Evolutionary conservation across 2,329 filamentous ascomycete species (phyloP), one percentile per base, ranked within the genome.

Genomic region (Epichloe bromicola): DNA sequence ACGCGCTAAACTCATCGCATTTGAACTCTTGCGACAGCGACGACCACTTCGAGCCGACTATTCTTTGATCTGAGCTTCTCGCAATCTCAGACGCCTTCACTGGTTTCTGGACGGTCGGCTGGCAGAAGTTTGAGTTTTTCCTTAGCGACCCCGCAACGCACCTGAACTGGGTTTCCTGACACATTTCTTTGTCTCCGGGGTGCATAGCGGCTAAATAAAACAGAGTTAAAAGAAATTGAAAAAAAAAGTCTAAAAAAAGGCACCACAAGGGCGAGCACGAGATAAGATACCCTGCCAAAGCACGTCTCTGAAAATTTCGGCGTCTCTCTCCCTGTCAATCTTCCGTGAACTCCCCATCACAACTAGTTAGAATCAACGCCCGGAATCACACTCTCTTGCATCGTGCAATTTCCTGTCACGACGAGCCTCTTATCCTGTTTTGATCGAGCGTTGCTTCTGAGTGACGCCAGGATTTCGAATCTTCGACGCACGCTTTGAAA

Each of bases 51-150:
- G 55, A 60, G 62, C 65, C 65, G 64, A 67, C 63, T 63, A 55
- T 63, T 67, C 63, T 56, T 55, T 65, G 65, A 59, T 67, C 63
- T 67, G 65, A 58, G 58, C 17, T 59, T 60, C 55, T 54, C 51
- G 57, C 59, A 57, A 57, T 58, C 63, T 66, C 72, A 73, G 79
- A 82, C 74, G 71, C 79, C 79, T 82, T 82, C 60, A 79, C 72
- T 82, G 78, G 79, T 80, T 72, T 62, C 64, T 48, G 66, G 70
- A 66, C 65, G 60, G 66, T 65, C 63, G 64, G 63, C 60, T 53
- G 61, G 62, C 62, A 63, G 58, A 60, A 51, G 17, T 38, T 30
- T 30, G 26, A 30, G 26, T 30, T 30, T 30, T 30, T 30, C 26
- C 26, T 30, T 30, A 30, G 26, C 26, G 26, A 30, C 8, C 26